phyloP scores from a whole-genome alignment of 352 stramenopile genomes.

The Peronosclerospora sorghi region DNA sequence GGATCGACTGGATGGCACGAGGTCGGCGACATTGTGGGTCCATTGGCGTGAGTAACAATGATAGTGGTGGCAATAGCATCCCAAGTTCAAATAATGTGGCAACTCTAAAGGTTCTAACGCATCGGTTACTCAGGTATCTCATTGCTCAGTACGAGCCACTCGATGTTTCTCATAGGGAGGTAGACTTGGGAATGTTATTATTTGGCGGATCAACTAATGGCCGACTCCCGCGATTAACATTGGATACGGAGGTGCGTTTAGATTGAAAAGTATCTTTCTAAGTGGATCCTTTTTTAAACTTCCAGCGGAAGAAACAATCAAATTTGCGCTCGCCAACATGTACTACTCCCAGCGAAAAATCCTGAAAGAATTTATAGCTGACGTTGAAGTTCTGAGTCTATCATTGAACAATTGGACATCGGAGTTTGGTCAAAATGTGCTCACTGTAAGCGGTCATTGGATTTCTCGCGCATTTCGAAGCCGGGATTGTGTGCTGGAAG shows the following conservation, averaged over 20 bases:
- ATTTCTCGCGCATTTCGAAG: conserved; percentile 63
- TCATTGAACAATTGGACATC: conserved; percentile 79
- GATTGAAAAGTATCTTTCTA: conserved; percentile 1
- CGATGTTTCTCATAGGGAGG: conserved; percentile 54
- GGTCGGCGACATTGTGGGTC: conserved; percentile 20
- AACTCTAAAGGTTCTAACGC: conserved; percentile 13
- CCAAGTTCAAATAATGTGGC: too few relatives aligned
- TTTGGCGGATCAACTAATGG: conserved; percentile 31
- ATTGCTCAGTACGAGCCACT: conserved; percentile 70
- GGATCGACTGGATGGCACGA: conserved; percentile 3
- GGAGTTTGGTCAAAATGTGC: conserved; percentile 63
- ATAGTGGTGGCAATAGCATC: background rate
- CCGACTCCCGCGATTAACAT: conserved; percentile 12
- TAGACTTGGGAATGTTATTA: conserved; percentile 46
- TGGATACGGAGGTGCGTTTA: conserved; percentile 14
- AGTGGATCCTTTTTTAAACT: conserved; percentile 22
- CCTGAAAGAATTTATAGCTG: conserved; percentile 64
- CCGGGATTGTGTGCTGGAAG: conserved; percentile 65
- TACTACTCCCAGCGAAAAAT: conserved; percentile 78
- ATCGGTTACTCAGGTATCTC: conserved; percentile 61
- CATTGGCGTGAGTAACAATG: conserved; percentile 1
- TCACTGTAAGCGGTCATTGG: conserved; percentile 72
- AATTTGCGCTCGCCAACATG: conserved; percentile 55
- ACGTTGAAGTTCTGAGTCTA: conserved; percentile 64
- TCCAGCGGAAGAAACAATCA: conserved; percentile 56